Evolutionary conservation across 345 rosid species (phyloP).

Genomic region (Salix udensis): DNA sequence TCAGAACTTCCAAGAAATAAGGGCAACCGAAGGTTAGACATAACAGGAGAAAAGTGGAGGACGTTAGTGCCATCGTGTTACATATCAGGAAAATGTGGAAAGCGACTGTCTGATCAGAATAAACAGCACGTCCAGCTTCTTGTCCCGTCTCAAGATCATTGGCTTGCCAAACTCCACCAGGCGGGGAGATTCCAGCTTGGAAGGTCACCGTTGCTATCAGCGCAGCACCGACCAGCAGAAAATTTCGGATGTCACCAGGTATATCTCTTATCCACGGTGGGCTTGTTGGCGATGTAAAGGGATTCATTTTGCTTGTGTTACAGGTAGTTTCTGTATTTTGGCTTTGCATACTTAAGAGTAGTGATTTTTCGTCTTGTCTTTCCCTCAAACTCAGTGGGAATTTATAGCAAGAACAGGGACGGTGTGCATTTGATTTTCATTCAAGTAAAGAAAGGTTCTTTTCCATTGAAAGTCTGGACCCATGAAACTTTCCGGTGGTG

Average conservation of each 20-base stretch:
- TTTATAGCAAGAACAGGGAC: too few species aligned
- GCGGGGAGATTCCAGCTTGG: conserved; percentile 36
- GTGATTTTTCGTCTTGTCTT: too few species aligned
- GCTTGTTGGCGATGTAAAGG: too few species aligned
- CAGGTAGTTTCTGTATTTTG: too few species aligned
- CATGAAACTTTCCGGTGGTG: too few species aligned
- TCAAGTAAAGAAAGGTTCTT: too few species aligned
- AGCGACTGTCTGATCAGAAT: not conserved
- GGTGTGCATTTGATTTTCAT: too few species aligned
- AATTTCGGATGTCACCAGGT: conserved; percentile 12
- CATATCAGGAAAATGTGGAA: conserved; percentile 28
- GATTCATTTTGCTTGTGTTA: accelerated
- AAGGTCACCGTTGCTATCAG: conserved; percentile 37
- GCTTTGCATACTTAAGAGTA: too few species aligned
- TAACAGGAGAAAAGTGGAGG: conserved; percentile 10
- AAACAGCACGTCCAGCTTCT: conserved; percentile 18
- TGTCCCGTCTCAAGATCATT: not conserved
- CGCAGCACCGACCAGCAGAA: conserved; percentile 25
- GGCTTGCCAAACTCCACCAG: conserved; percentile 38
- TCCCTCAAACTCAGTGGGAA: too few species aligned
- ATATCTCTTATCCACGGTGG: not conserved
- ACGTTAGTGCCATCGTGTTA: conserved; percentile 5
- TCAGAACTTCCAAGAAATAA: conserved; percentile 9
- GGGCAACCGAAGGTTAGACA: conserved; percentile 16
- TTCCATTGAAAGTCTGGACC: too few species aligned